These are phyloP conservation scores for Zalaria obscura DNA, from an alignment of 2,329 filamentous ascomycete species.

Conservation along the genomic window DNA sequence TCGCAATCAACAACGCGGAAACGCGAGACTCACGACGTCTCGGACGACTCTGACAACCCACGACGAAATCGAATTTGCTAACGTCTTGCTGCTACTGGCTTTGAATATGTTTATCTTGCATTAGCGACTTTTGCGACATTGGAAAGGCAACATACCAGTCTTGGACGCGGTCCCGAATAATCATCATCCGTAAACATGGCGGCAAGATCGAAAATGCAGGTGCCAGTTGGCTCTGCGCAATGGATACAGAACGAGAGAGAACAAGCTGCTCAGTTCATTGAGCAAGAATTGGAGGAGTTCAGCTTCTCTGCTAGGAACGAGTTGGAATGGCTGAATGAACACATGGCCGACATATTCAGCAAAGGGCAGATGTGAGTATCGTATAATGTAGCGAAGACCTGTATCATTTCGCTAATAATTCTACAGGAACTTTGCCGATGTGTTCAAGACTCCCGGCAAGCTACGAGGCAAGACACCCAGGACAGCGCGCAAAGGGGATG, in stretches of 20 bases:
- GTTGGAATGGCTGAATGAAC: conserved; percentile 95
- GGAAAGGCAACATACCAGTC: too few species aligned
- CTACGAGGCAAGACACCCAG: conserved; percentile 69
- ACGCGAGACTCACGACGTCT: too few species aligned
- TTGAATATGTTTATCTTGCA: too few species aligned
- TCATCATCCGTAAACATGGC: too few species aligned
- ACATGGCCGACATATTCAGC: conserved; percentile 89
- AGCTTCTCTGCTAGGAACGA: conserved; percentile 85
- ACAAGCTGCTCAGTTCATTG: conserved; percentile 59
- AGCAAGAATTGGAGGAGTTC: conserved; percentile 83
- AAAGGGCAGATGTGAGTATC: conserved; percentile 64
- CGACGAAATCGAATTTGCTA: too few species aligned
- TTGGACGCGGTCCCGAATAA: too few species aligned
- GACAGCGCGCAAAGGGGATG: conserved; percentile 48
- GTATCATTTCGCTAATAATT: conserved; percentile 12
- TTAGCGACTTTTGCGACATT: too few species aligned
- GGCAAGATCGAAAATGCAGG: conserved; percentile 9
- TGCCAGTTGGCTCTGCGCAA: conserved; percentile 23
- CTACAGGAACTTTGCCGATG: conserved; percentile 70
- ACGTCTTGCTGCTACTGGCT: too few species aligned
- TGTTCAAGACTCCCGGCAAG: conserved; percentile 90
- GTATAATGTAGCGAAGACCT: conserved; percentile 3
- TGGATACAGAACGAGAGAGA: conserved; percentile 81
- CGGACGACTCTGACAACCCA: too few species aligned
- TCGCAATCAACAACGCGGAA: too few species aligned